These are phyloP conservation scores for Ramaria rubella DNA, from an alignment of 768 basidiomycete species.

Conservation along the genomic window DNA sequence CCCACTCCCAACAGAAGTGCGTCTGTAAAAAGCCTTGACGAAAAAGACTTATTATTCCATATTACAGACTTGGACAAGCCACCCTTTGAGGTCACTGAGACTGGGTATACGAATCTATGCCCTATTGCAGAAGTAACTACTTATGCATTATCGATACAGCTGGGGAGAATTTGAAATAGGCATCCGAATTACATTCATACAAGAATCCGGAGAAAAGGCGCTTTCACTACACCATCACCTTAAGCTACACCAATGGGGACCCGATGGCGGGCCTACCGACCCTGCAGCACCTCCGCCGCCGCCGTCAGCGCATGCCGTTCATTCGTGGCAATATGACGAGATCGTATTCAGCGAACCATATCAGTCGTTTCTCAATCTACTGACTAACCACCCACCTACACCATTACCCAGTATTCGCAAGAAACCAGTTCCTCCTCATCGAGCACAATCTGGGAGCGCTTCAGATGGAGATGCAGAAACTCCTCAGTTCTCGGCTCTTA, in stretches of 20 bases:
- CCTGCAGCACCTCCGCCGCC: constrained; percentile 60
- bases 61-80: constrained; percentile 78
- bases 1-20: constrained; percentile 82
- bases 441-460: constrained; percentile 50
- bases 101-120: constrained; percentile 51
- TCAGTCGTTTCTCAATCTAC: constrained; percentile 73
- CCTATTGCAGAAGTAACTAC: not conserved
- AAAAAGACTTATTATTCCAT: constrained; percentile 7
- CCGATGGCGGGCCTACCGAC: constrained; percentile 33
- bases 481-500: constrained; percentile 77
- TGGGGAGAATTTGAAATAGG: constrained; percentile 99
- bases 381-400: constrained; percentile 79
- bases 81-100: constrained; percentile 93
- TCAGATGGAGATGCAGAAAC: constrained; percentile 58
- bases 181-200: constrained; percentile 83
- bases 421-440: constrained; percentile 66
- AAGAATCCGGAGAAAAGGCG: constrained; percentile 88
- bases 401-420: constrained; percentile 58
- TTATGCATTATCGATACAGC: constrained; percentile 29
- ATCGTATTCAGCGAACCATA: constrained; percentile 94
- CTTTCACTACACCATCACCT: constrained; percentile 86
- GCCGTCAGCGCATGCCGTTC: constrained; percentile 71
- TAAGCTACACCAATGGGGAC: constrained; percentile 83
- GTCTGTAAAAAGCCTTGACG: constrained; percentile 23
- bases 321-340: constrained; percentile 99